A percentile compares a stretch with the other conserved stretches of the same genome.
These are phyloP conservation scores for Trichophyton simii DNA, from an alignment of 2,329 filamentous ascomycete species.

Conservation along the genomic window DNA sequence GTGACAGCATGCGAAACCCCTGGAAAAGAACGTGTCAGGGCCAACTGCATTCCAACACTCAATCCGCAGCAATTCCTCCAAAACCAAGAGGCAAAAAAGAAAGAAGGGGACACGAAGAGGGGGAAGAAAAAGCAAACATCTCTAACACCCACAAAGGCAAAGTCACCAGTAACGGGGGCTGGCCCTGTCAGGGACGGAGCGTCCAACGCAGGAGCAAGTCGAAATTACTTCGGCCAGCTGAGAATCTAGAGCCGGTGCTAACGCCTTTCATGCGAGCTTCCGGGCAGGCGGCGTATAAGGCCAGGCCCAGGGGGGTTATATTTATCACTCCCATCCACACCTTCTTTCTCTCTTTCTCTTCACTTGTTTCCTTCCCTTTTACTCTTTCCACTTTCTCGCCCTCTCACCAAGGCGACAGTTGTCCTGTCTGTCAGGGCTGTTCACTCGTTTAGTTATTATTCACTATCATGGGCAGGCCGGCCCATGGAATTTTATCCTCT, in stretches of 20 bases:
- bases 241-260: not conserved
- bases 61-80: too few relatives aligned
- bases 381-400: too few relatives aligned
- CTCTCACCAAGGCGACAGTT: not conserved
- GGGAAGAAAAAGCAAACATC: not conserved
- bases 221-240: not conserved
- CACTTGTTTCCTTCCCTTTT: not conserved
- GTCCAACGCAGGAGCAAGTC: not conserved
- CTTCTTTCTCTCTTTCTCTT: not conserved
- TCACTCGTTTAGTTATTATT: not conserved
- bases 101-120: not conserved
- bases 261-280: constrained; percentile 1
- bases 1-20: not conserved
- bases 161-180: not conserved
- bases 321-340: not conserved
- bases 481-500: not conserved
- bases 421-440: not conserved
- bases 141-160: not conserved
- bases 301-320: not conserved
- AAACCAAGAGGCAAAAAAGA: not conserved
- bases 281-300: not conserved
- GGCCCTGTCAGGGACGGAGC: not conserved
- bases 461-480: not conserved
- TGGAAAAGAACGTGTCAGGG: not conserved
- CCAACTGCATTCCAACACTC: not conserved